Conservation (phyloP, 768 basidiomycete genomes). For the Lactarius trivialis region DNA sequence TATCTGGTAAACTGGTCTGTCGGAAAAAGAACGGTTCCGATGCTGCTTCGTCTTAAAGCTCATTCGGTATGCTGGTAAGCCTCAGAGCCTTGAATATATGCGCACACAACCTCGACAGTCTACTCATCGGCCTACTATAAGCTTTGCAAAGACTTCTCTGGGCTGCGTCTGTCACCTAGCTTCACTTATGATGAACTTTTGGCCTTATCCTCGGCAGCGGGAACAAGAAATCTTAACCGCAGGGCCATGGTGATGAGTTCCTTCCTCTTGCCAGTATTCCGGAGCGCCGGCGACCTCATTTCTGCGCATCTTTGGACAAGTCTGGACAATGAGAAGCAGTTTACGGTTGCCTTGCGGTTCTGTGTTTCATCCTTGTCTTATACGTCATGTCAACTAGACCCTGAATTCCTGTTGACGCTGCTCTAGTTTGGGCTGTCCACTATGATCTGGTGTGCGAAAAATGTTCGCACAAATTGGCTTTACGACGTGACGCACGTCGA, state of each 20-base stretch:
- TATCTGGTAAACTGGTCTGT: constrained; percentile 30
- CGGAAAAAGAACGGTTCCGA: constrained; percentile 36
- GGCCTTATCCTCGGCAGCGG: constrained; percentile 64
- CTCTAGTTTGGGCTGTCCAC: constrained; percentile 59
- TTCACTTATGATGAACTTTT: constrained; percentile 50
- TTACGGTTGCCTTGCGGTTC: constrained; percentile 51
- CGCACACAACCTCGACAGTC: constrained; percentile 35
- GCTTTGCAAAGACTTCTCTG: constrained; percentile 42
- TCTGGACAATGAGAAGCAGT: constrained; percentile 53
- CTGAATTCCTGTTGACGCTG: constrained; percentile 56
- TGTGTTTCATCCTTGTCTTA: constrained; percentile 13
- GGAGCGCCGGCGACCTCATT: constrained; percentile 32
- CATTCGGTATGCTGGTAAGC: constrained; percentile 57
- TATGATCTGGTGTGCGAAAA: constrained; percentile 27
- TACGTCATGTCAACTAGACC: not conserved
- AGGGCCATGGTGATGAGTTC: constrained; percentile 39
- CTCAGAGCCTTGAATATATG: not conserved
- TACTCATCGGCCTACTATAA: constrained; percentile 54
- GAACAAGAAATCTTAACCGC: constrained; percentile 36
- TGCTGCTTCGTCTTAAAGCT: constrained; percentile 52
- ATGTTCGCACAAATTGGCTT: constrained; percentile 31
- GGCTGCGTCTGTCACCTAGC: constrained; percentile 40
- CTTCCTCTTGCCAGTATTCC: constrained; percentile 42
- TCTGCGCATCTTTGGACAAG: constrained; percentile 48
- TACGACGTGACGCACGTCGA: constrained; percentile 41